Evolutionary conservation across 306 rosid species (phyloP).

Genomic region (Purshia tridentata): DNA sequence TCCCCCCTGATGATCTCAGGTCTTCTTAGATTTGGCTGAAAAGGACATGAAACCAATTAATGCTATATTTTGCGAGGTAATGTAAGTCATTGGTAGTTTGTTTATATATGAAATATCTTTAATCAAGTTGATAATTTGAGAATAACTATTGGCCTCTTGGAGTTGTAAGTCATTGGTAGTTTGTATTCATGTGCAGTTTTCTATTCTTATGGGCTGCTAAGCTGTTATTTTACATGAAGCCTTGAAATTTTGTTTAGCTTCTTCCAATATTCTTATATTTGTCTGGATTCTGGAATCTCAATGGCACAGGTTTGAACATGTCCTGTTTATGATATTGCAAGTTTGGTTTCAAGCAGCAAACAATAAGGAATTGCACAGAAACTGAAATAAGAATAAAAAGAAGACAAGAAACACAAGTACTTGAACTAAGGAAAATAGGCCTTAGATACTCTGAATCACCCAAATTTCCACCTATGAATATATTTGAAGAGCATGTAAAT

Average conservation of each 20-base stretch:
- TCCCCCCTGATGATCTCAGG: slow-evolving; percentile 42
- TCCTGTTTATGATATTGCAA: neutral
- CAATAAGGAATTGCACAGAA: too few relatives aligned
- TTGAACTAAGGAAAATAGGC: neutral
- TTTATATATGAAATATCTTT: neutral
- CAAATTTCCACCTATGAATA: neutral
- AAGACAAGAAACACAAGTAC: neutral
- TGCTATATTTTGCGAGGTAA: slow-evolving; percentile 82
- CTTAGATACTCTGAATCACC: too few relatives aligned
- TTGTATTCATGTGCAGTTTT: neutral
- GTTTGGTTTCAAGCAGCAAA: neutral
- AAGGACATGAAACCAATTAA: slow-evolving; percentile 89
- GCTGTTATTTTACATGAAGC: neutral
- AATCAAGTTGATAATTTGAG: neutral
- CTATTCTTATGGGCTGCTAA: too few relatives aligned
- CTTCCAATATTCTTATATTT: too few relatives aligned
- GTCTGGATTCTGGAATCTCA: neutral
- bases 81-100: slow-evolving; percentile 4
- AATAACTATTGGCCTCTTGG: neutral
- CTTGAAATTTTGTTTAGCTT: neutral
- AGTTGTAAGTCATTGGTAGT: neutral
- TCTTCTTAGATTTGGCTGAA: slow-evolving; percentile 81
- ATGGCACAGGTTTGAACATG: neutral
- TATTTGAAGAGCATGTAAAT: neutral
- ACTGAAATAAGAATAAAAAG: too few relatives aligned